Base-by-base conservation (phyloP, 805 yeast genomes). In the Yarrowia keelungensis region DNA sequence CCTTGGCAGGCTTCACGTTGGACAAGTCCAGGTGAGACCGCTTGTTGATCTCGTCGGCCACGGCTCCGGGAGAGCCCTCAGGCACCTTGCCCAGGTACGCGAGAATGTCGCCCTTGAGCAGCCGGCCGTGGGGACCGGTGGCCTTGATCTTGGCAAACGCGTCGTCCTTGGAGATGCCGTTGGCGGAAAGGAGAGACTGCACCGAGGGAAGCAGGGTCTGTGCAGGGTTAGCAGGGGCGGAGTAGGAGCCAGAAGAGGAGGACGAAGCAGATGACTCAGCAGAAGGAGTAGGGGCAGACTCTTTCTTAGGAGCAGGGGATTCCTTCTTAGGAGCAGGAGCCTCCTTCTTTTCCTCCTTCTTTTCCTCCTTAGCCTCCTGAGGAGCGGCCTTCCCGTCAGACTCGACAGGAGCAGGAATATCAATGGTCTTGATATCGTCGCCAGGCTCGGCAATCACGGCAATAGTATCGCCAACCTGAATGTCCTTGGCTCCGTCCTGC, bases 51-150 rank as follows among this genome's bases (percentile, higher is more conserved):
- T 80, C 68, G 39, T 85, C 79, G 7, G 90, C 81, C 69, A 93
- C 82, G 22, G 79, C 76, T 19, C 78, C 74, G 32, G 87, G 86
- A 8, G 88, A 79, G 9, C 85, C 87, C 46, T 80, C 74, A 11
- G 91, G 79, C 67, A 93, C 89, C 70, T 84, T 79, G 38, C 98
- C 98, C 66, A 93, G 75, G 76, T 86, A 87, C 0, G 96, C 95
- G 72, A 93, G 82, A 1, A 93, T 94, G 77, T 94, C 99, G 71
- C 98, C 98, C 79, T 90, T 91, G 71, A 94, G 82, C 49, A 94
- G 77, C 75, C 97, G 85, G 10, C 98, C 98, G 69, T 87, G 84
- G 38, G 96, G 96, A 22, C 98, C 99, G 0, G 97, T 83, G 8
- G 97, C 96, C 49, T 85, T 81, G 74, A 94, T 91, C 71, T 88